Base-by-base conservation (phyloP, 2,329 filamentous ascomycete genomes). In the Ophiostoma sp. region DNA sequence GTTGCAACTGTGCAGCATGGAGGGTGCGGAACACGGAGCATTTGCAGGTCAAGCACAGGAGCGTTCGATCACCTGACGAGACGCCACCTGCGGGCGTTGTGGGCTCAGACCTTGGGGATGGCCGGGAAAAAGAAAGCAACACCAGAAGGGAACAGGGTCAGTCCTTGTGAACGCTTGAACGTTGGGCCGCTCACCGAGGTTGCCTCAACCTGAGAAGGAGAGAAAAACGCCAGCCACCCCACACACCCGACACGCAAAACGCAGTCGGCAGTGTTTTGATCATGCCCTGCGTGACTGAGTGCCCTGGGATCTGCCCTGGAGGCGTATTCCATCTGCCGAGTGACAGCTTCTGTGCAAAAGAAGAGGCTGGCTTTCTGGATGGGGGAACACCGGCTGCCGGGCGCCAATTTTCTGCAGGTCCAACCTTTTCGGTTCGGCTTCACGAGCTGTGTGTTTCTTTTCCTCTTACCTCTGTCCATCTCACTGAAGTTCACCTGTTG, bases 1-100 rank as follows among this genome's bases (percentile, higher is more conserved):
- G 22, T 28, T 55, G 50, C 17, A n/a, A 19, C 11, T 12, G 15
- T 42, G 39, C 39, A n/a, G n/a, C n/a, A n/a, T n/a, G 39, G 39
- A 19, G 15, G 42, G 42, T 48, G 42, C 15, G 15, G 52, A 17
- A 28, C 33, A 50, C 25, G 42, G 42, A 45, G 50, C 48, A 55
- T 48, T 45, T 70, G 36, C 52, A 71, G 69, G 55, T 63, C 52
- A 63, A 33, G 39, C 55, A 71, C 69, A 61, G 69, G 25, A 71
- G 36, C 52, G 39, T 42, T 57, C 19, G 15, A 64, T 71, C 70
- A 71, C 70, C 70, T 71, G 70, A 71, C 39, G 55, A 25, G 48
- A 42, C 15, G 25, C 42, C 39, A 31, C 42, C 42, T 45, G 63
- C 22, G 33, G 36, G 61, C 61, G 8, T 8, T 25, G 61, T 64